phyloP scores from a whole-genome alignment of 2,329 filamentous ascomycete species.

The Sarocladium kiliense region DNA sequence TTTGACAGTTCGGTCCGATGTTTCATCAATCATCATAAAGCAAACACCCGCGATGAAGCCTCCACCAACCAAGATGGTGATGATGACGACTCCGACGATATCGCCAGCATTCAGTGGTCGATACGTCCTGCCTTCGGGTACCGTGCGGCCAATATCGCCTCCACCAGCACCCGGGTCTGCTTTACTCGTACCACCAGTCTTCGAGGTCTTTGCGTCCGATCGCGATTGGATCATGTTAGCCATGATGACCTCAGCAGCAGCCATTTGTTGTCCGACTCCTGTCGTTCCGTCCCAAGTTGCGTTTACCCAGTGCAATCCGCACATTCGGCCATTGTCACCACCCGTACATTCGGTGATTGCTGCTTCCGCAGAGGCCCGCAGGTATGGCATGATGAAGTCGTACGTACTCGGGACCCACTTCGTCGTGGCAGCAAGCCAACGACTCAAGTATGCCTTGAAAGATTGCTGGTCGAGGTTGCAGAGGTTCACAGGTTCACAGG shows the following conservation, averaged over 20 bases:
- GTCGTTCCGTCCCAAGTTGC: slow-evolving; percentile 52
- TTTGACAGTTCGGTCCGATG: slow-evolving; percentile 24
- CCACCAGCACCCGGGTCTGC: slow-evolving; percentile 42
- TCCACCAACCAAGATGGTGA: slow-evolving; percentile 53
- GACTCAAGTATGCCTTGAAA: slow-evolving; percentile 59
- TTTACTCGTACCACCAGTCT: slow-evolving; percentile 53
- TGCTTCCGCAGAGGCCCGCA: slow-evolving; percentile 50
- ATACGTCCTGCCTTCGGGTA: slow-evolving; percentile 18
- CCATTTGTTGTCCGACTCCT: slow-evolving; percentile 68
- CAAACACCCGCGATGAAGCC: slow-evolving; percentile 47
- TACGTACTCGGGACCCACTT: slow-evolving; percentile 59
- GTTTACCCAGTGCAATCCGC: slow-evolving; percentile 55
- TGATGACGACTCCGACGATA: slow-evolving; percentile 61
- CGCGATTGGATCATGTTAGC: slow-evolving; percentile 50
- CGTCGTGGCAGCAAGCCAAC: slow-evolving; percentile 57
- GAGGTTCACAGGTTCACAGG: slow-evolving; percentile 56
- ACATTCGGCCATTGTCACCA: slow-evolving; percentile 51
- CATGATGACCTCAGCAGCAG: slow-evolving; percentile 59
- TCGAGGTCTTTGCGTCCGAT: slow-evolving; percentile 37
- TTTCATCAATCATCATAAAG: slow-evolving; percentile 47
- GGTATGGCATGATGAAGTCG: slow-evolving; percentile 44
- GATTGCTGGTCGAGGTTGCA: slow-evolving; percentile 60
- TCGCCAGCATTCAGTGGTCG: slow-evolving; percentile 49
- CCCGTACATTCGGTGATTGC: slow-evolving; percentile 54
- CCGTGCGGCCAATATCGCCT: slow-evolving; percentile 36